Conservation (phyloP, 1,284 basidiomycete genomes). For the Caloboletus firmus region DNA sequence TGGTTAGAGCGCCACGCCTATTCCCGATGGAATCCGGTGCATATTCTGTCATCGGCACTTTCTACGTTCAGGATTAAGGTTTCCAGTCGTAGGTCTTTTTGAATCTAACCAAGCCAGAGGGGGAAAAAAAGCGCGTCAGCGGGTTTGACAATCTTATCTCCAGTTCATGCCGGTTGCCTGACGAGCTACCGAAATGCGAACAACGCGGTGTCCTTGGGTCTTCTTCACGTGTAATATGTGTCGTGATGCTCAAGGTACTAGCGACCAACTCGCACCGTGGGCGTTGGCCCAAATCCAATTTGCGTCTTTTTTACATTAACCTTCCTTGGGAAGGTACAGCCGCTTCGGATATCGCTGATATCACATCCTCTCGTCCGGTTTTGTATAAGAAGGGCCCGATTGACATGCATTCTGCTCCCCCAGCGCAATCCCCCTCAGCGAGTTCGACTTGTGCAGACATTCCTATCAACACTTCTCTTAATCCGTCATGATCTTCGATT, state of each 20-base stretch:
- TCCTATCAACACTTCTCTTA: slow-evolving; percentile 9
- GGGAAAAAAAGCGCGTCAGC: slow-evolving; percentile 16
- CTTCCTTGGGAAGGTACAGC: slow-evolving; percentile 26
- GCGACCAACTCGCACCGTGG: slow-evolving; percentile 29
- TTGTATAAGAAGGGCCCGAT: slow-evolving; percentile 33
- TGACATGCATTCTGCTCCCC: neutral
- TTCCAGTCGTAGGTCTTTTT: slow-evolving; percentile 9
- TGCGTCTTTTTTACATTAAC: slow-evolving; percentile 31
- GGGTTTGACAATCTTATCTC: slow-evolving; percentile 31
- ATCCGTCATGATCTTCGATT: slow-evolving; percentile 27
- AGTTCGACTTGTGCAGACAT: slow-evolving; percentile 26
- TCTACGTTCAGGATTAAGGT: slow-evolving; percentile 16
- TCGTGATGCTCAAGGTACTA: slow-evolving; percentile 33
- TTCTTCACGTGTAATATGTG: slow-evolving; percentile 33
- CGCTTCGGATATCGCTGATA: slow-evolving; percentile 23
- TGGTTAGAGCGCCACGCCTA: slow-evolving; percentile 12
- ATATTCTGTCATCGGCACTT: slow-evolving; percentile 9
- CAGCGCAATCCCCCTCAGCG: slow-evolving; percentile 23
- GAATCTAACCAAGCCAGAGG: slow-evolving; percentile 10
- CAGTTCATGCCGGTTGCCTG: slow-evolving; percentile 18
- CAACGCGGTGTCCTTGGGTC: slow-evolving; percentile 32
- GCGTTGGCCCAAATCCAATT: slow-evolving; percentile 29
- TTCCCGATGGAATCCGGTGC: slow-evolving; percentile 6
- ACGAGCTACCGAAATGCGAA: slow-evolving; percentile 22
- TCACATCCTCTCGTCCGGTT: slow-evolving; percentile 21